Evolutionary conservation across 2,329 filamentous ascomycete species (phyloP).

Genomic region (Fusarium sp.): DNA sequence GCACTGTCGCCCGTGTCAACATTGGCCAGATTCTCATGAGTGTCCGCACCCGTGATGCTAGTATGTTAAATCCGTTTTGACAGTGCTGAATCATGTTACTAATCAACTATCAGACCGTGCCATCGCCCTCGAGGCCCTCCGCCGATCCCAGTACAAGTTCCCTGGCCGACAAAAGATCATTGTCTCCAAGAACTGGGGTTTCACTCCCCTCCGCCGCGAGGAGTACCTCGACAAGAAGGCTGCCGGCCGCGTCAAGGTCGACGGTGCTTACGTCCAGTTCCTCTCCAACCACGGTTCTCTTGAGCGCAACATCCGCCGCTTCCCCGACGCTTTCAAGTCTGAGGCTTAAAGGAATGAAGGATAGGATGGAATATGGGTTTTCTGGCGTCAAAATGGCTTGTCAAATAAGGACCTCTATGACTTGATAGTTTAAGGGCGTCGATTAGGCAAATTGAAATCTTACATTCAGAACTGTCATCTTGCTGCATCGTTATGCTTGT

Average conservation of each 20-base stretch:
- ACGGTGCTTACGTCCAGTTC: slow-evolving; percentile 99
- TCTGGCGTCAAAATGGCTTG: slow-evolving; percentile 60
- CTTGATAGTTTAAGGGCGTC: slow-evolving; percentile 49
- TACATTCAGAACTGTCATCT: slow-evolving; percentile 39
- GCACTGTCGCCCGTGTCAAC: slow-evolving; percentile 99
- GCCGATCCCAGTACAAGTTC: slow-evolving; percentile 99
- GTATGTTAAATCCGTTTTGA: slow-evolving; percentile 61
- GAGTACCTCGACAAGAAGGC: slow-evolving; percentile 97
- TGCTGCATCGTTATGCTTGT: slow-evolving; percentile 9
- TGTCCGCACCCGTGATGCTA: slow-evolving; percentile 94
- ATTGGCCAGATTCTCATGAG: slow-evolving; percentile 99
- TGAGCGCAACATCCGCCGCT: slow-evolving; percentile 88
- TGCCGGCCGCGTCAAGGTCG: slow-evolving; percentile 91
- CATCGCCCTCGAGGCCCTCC: slow-evolving; percentile 96
- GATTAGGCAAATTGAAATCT: slow-evolving; percentile 52
- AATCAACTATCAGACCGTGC: slow-evolving; percentile 73
- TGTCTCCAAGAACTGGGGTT: slow-evolving; percentile 99
- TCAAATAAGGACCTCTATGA: slow-evolving; percentile 53
- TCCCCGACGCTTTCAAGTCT: slow-evolving; percentile 87
- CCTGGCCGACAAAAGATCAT: slow-evolving; percentile 99
- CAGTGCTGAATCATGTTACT: slow-evolving; percentile 40
- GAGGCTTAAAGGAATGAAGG: slow-evolving; percentile 63
- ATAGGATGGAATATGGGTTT: slow-evolving; percentile 54
- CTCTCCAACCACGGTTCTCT: slow-evolving; percentile 91
- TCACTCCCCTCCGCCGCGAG: slow-evolving; percentile 97